Evolutionary conservation across 495 filamentous ascomycete genomes (phyloP).

Genomic region (Podospora australis): DNA sequence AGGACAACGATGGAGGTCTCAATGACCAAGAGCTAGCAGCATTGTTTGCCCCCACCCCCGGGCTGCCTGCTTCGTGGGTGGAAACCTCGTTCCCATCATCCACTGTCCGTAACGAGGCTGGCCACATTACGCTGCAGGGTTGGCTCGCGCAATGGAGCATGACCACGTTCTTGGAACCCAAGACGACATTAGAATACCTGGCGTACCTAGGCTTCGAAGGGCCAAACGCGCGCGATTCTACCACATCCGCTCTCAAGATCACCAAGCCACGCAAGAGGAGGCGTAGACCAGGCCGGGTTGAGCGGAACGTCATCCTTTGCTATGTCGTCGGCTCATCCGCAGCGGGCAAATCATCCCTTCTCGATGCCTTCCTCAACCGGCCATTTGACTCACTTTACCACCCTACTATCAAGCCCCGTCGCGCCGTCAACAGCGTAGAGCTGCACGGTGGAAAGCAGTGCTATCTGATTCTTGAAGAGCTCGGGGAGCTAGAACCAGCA

Average conservation of each 20-base stretch:
- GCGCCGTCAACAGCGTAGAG: slow-evolving; percentile 93
- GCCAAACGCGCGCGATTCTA: slow-evolving; percentile 55
- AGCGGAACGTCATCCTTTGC: slow-evolving; percentile 92
- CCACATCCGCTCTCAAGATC: slow-evolving; percentile 78
- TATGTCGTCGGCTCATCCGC: slow-evolving; percentile 82
- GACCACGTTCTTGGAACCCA: slow-evolving; percentile 94
- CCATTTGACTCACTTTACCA: slow-evolving; percentile 81
- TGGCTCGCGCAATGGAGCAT: slow-evolving; percentile 99
- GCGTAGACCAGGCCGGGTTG: slow-evolving; percentile 72
- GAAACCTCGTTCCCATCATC: slow-evolving; percentile 85
- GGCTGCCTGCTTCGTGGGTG: slow-evolving; percentile 76
- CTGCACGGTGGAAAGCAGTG: slow-evolving; percentile 93
- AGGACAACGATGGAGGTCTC: slow-evolving; percentile 93
- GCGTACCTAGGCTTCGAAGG: slow-evolving; percentile 90
- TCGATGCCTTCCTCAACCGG: slow-evolving; percentile 85
- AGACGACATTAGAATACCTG: slow-evolving; percentile 89
- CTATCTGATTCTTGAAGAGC: slow-evolving; percentile 90
- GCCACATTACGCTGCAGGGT: slow-evolving; percentile 90
- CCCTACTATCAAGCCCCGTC: slow-evolving; percentile 88
- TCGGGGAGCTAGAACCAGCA: slow-evolving; percentile 90
- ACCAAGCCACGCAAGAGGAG: slow-evolving; percentile 85
- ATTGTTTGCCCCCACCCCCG: slow-evolving; percentile 89
- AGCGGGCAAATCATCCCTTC: slow-evolving; percentile 80
- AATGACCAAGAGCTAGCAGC: slow-evolving; percentile 76
- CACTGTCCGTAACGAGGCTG: slow-evolving; percentile 90